phyloP scores from a whole-genome alignment of 306 rosid genomes.

The Castanea mollissima region DNA sequence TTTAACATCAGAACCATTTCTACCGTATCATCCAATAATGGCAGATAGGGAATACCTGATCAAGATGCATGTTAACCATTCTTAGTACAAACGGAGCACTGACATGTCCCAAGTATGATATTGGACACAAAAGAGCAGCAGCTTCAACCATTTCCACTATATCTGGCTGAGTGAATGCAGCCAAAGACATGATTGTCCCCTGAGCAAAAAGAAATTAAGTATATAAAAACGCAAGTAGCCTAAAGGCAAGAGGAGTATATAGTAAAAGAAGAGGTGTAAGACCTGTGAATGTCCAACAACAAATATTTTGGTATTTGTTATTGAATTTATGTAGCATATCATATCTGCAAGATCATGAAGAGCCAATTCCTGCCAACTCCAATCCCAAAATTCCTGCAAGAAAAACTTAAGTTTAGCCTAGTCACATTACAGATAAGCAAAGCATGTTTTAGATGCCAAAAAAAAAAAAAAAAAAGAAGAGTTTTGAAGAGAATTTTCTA shows the following conservation, averaged over 20 bases:
- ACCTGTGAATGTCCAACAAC: slow-evolving; percentile 97
- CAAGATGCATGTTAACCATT: slow-evolving; percentile 76
- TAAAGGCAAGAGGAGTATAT: slow-evolving; percentile 10
- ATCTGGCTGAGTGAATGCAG: slow-evolving; percentile 68
- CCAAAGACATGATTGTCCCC: slow-evolving; percentile 86
- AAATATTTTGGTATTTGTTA: slow-evolving; percentile 58
- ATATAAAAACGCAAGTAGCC: slow-evolving; percentile 5
- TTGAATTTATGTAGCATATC: slow-evolving; percentile 53
- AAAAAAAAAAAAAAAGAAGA: no score
- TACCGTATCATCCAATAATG: slow-evolving; percentile 7
- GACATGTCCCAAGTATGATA: slow-evolving; percentile 75
- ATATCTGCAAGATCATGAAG: slow-evolving; percentile 70
- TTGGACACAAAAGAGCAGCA: slow-evolving; percentile 82
- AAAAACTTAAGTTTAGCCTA: slow-evolving; percentile 19
- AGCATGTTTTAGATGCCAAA: not conserved
- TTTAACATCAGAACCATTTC: slow-evolving; percentile 23
- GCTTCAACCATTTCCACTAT: slow-evolving; percentile 81
- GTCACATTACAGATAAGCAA: slow-evolving; percentile 16
- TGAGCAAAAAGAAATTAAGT: slow-evolving; percentile 28
- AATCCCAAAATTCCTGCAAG: slow-evolving; percentile 85
- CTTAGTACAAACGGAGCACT: slow-evolving; percentile 60
- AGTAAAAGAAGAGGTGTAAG: slow-evolving; percentile 24
- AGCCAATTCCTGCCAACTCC: slow-evolving; percentile 96
- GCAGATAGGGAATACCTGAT: slow-evolving; percentile 54
- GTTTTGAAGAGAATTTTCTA: no score